These are phyloP conservation scores for Pseudocercospora pini-densiflorae DNA, from an alignment of 2,329 filamentous ascomycete genomes.

Conservation along the genomic window DNA sequence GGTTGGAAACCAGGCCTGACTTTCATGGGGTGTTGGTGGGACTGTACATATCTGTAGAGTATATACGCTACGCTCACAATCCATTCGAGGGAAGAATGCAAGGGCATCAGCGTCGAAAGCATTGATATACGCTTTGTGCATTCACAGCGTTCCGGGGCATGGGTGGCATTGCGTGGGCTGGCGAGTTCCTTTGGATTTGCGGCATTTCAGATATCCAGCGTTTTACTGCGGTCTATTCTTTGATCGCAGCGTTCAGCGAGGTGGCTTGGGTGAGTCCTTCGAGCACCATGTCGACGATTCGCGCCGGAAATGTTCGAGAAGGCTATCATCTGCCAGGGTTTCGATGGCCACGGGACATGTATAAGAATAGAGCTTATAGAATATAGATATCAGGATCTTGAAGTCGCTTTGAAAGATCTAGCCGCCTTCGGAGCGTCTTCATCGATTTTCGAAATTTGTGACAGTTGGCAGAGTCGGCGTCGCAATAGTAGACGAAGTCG, in stretches of 20 bases:
- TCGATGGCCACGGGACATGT: no score
- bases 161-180: not conserved
- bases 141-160: not conserved
- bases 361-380: no score
- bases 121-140: not conserved
- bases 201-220: slow-evolving; percentile 3
- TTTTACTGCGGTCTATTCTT: not conserved
- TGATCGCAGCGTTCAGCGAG: not conserved
- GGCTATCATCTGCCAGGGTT: not conserved
- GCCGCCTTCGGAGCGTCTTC: no score
- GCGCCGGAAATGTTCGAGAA: slow-evolving; percentile 1
- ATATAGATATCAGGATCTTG: no score
- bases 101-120: not conserved
- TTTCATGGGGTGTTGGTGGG: not conserved
- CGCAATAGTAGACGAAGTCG: no score
- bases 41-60: slow-evolving; percentile 13
- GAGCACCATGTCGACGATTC: not conserved
- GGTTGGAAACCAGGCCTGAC: slow-evolving; percentile 21
- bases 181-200: not conserved
- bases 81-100: slow-evolving; percentile 7
- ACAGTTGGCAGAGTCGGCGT: no score
- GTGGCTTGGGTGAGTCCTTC: not conserved
- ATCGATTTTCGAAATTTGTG: no score
- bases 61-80: slow-evolving; percentile 9
- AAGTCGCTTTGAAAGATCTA: no score